Evolutionary conservation across 148 eudicot species (phyloP).

Genomic region (Nepenthes gracilis): DNA sequence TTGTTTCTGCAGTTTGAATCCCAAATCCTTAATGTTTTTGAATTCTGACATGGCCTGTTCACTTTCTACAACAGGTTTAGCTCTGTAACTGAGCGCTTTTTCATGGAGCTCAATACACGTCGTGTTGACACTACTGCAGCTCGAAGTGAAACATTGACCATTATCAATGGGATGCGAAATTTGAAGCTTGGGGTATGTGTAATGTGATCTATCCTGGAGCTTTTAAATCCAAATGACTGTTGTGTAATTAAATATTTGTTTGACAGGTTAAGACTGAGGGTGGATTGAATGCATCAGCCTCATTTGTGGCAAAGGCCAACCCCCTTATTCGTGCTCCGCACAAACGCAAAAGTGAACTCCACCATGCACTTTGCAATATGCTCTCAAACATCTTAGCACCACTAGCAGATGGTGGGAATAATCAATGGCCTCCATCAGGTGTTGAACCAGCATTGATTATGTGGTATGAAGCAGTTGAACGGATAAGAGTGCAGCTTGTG

Average conservation of each 20-base stretch:
- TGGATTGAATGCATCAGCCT: slow-evolving; percentile 95
- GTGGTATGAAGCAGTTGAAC: slow-evolving; percentile 99
- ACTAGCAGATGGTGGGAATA: slow-evolving; percentile 93
- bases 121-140: slow-evolving; percentile 87
- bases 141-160: slow-evolving; percentile 89
- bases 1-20: slow-evolving; percentile 2
- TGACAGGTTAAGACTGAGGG: slow-evolving; percentile 95
- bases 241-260: slow-evolving; percentile 16
- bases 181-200: slow-evolving; percentile 94
- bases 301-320: slow-evolving; percentile 96
- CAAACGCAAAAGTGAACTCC: slow-evolving; percentile 96
- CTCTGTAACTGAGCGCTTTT: slow-evolving; percentile 98
- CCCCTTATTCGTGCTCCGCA: slow-evolving; percentile 94
- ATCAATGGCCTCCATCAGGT: slow-evolving; percentile 95
- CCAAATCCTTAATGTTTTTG: not conserved
- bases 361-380: slow-evolving; percentile 96
- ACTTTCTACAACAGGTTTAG: slow-evolving; percentile 50
- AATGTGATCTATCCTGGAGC: slow-evolving; percentile 1
- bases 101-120: slow-evolving; percentile 96
- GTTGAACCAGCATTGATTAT: slow-evolving; percentile 89
- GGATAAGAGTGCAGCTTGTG: slow-evolving; percentile 75
- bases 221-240: not conserved
- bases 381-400: slow-evolving; percentile 95
- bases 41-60: not conserved
- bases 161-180: slow-evolving; percentile 96